phyloP scores from a whole-genome alignment of 257 asterid species.

The Haberlea rhodopensis region DNA sequence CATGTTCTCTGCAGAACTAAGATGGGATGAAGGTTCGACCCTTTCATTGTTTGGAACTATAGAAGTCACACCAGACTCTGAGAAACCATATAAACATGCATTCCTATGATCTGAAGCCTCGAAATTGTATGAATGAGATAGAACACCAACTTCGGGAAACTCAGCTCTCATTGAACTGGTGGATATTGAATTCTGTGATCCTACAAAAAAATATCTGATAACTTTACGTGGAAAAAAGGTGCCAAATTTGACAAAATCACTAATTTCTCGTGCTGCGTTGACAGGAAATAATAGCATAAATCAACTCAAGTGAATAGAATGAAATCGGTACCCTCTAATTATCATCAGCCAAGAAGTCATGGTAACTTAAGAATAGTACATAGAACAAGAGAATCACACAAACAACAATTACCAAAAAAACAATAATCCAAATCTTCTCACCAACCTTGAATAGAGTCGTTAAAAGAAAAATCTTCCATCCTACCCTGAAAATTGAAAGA shows the following conservation, averaged over 20 bases:
- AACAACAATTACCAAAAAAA: conserved; percentile 9
- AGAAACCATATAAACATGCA: conserved; percentile 38
- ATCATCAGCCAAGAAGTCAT: conserved; percentile 9
- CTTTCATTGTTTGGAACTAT: conserved; percentile 31
- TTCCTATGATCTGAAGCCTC: conserved; percentile 44
- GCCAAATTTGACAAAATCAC: conserved; percentile 7
- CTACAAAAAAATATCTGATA: conserved; percentile 25
- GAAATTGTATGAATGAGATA: conserved; percentile 40
- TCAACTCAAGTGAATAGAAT: conserved; percentile 9
- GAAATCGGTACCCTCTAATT: not conserved
- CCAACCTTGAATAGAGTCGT: conserved; percentile 51
- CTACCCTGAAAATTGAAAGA: conserved; percentile 46
- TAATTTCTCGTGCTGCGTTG: conserved; percentile 7
- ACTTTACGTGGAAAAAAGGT: conserved; percentile 18
- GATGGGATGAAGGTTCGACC: conserved; percentile 32
- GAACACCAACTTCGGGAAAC: conserved; percentile 26
- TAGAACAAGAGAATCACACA: too few relatives aligned
- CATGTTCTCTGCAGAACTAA: conserved; percentile 35
- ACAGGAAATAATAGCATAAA: conserved; percentile 14
- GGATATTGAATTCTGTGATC: conserved; percentile 29
- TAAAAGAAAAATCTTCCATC: conserved; percentile 36
- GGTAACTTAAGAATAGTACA: too few relatives aligned
- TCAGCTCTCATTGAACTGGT: conserved; percentile 24
- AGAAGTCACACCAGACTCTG: conserved; percentile 46
- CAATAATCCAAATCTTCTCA: conserved; percentile 24